Percentiles rank a stretch among this genome's conserved stretches.
Conservation (phyloP, 1,284 basidiomycete genomes). For the Ceratobasidium sp. region DNA sequence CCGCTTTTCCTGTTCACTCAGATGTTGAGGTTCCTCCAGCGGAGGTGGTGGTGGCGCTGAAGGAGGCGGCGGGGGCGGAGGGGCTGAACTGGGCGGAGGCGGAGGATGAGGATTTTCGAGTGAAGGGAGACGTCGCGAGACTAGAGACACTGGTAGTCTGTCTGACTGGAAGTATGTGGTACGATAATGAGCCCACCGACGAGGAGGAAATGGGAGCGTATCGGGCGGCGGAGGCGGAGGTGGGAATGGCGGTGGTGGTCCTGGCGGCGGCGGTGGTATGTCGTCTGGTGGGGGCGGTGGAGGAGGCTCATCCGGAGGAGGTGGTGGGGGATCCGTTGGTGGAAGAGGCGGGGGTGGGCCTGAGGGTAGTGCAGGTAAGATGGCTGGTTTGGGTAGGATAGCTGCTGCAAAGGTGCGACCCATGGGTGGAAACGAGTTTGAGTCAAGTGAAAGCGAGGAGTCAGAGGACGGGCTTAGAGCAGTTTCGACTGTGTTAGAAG, state of each 20-base stretch:
- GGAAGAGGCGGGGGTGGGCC: not conserved
- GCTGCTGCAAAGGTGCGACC: not conserved
- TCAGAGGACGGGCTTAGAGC: not conserved
- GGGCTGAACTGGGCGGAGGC: constrained; percentile 52
- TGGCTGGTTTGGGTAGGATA: not conserved
- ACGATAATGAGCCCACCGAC: constrained; percentile 75
- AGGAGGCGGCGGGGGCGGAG: constrained; percentile 7
- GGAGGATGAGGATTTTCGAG: constrained; percentile 53
- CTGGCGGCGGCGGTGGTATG: constrained; percentile 27
- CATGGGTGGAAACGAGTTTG: not conserved
- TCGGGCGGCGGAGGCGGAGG: constrained; percentile 1
- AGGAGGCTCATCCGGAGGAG: not conserved
- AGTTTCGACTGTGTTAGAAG: not conserved
- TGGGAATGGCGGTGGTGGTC: constrained; percentile 20
- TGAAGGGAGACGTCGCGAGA: constrained; percentile 60
- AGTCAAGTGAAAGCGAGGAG: not conserved
- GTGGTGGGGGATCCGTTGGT: not conserved
- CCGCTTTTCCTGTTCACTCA: constrained; percentile 25
- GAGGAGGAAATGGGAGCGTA: constrained; percentile 48
- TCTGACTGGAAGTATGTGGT: constrained; percentile 69
- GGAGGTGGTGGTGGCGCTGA: not conserved
- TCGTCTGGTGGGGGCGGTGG: not conserved
- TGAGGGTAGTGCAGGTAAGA: not conserved
- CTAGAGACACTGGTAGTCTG: constrained; percentile 67
- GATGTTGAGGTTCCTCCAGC: not conserved